phyloP scores from a whole-genome alignment of 163 green algal genomes.

The Chlamydomonas reinhardtii region DNA sequence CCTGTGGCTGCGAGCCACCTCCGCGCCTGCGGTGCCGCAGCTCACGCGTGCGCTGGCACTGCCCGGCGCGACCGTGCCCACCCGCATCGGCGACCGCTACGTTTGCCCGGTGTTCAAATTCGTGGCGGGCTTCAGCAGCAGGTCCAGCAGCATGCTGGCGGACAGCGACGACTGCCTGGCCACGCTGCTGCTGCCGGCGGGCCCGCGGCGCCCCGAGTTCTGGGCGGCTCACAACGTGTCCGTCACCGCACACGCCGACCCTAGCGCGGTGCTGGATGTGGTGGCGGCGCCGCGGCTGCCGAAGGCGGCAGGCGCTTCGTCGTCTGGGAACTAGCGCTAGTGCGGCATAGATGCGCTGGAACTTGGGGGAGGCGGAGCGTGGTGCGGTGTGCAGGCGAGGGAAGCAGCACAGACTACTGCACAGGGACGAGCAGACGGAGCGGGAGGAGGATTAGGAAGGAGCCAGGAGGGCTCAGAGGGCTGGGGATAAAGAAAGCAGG shows the following conservation, averaged over 20 bases:
- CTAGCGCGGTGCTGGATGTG: background rate
- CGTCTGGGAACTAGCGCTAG: too few relatives aligned
- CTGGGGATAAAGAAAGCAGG: too few relatives aligned
- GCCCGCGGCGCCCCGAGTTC: slow-evolving; percentile 14
- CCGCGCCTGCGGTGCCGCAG: slow-evolving; percentile 18
- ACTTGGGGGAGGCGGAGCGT: too few relatives aligned
- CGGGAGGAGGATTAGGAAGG: too few relatives aligned
- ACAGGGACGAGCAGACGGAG: too few relatives aligned
- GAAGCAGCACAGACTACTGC: too few relatives aligned
- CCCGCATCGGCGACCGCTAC: slow-evolving; percentile 26
- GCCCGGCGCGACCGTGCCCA: slow-evolving; percentile 6
- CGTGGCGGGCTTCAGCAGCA: slow-evolving; percentile 17
- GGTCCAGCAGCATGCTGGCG: slow-evolving; percentile 14
- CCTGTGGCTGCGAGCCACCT: slow-evolving; percentile 53
- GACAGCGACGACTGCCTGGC: slow-evolving; percentile 57
- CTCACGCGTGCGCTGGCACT: slow-evolving; percentile 32
- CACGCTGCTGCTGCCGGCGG: slow-evolving; percentile 50
- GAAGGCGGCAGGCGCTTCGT: too few relatives aligned
- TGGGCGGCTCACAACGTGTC: slow-evolving; percentile 44
- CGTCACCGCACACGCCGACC: slow-evolving; percentile 15
- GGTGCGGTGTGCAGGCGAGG: too few relatives aligned
- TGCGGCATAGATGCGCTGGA: too few relatives aligned
- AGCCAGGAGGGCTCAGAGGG: too few relatives aligned
- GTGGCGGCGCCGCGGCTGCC: background rate
- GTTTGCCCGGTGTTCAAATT: slow-evolving; percentile 54